A percentile compares a stretch with the other conserved stretches of the same genome.
These are phyloP conservation scores for Scedosporium apiospermum DNA, from an alignment of 2,329 filamentous ascomycete genomes.

Conservation along the genomic window DNA sequence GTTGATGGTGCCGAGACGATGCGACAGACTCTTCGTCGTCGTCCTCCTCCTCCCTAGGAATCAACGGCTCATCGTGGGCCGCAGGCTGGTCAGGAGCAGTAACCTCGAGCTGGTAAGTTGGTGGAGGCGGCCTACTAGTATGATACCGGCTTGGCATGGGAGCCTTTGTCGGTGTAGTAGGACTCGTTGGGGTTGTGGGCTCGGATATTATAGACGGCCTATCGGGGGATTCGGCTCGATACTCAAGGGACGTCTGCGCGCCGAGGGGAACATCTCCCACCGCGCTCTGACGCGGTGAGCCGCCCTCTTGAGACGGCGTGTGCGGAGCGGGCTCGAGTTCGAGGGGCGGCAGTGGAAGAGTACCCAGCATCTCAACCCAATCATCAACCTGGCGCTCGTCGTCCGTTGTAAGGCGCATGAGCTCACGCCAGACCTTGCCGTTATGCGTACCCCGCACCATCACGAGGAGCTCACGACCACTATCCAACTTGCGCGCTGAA, in stretches of 20 bases:
- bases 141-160: conserved; percentile 24
- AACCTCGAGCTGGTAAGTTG: not conserved
- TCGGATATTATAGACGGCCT: not conserved
- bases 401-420: conserved; percentile 67
- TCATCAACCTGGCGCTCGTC: conserved; percentile 70
- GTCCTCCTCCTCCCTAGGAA: not conserved
- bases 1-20: no score
- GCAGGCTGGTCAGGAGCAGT: not conserved
- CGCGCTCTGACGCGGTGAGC: conserved; percentile 12
- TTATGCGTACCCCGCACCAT: conserved; percentile 71
- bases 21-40: not conserved
- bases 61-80: not conserved
- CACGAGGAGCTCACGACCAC: conserved; percentile 62
- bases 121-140: conserved; percentile 14
- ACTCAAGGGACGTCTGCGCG: conserved; percentile 12
- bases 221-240: not conserved
- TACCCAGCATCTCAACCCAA: conserved; percentile 74
- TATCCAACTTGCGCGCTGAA: conserved; percentile 70
- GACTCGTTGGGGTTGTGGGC: conserved; percentile 1
- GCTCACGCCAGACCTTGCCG: conserved; percentile 69
- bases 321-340: conserved; percentile 24
- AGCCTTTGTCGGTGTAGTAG: conserved; percentile 15
- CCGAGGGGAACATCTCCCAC: conserved; percentile 21
- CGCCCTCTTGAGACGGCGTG: conserved; percentile 4
- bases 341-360: conserved; percentile 37